Evolutionary conservation across 305 asterid genomes (phyloP), one percentile per base, ranked within the genome.

Genomic region (Fraxinus greggii): DNA sequence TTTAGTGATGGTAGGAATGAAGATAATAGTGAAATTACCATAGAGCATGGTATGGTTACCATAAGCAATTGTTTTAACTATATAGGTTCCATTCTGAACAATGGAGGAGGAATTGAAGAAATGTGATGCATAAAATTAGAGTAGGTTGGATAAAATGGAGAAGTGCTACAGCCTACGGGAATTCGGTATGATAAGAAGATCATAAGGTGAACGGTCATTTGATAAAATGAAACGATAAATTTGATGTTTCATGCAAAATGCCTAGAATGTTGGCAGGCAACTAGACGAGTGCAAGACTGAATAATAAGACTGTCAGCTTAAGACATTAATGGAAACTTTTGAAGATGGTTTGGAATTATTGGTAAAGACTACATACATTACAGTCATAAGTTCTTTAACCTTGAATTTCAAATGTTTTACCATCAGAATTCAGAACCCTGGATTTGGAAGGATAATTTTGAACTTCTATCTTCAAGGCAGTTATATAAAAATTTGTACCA

Each of bases 391-490:
- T 72, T 72, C 45, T 72, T 70, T 7, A 72, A 32, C 26, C 28
- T n/a, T 72, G 8, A 31, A 33, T n/a, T 72, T 36, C 26, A 32
- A 19, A 72, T 72, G 8, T 70, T 72, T 72, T 31, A 31, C 45
- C 45, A 72, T 48, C 76, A 72, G 76, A 31, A 17, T 31, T 72
- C 42, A 72, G 76, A 32, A 72, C 26, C 76, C 42, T 1, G 28
- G 76, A 69, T 69, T 69, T 69, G 75, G 75, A 61, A 69, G 76
- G 24, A 32, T 72, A 72, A 72, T 72, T 32, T 69, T 33, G 26
- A 72, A 33, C 9, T 31, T n/a, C 76, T 7, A 72, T 72, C 76
- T 72, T 72, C 76, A 32, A 31, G 28, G 48, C 24, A 31, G 45
- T 31, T 1, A 17, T 17, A 69, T 4, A 69, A 69, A 69, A 29